A percentile compares a stretch with the other conserved stretches of the same genome.
Conservation (phyloP, 768 basidiomycete species). For the Leccinum uliginosum region DNA sequence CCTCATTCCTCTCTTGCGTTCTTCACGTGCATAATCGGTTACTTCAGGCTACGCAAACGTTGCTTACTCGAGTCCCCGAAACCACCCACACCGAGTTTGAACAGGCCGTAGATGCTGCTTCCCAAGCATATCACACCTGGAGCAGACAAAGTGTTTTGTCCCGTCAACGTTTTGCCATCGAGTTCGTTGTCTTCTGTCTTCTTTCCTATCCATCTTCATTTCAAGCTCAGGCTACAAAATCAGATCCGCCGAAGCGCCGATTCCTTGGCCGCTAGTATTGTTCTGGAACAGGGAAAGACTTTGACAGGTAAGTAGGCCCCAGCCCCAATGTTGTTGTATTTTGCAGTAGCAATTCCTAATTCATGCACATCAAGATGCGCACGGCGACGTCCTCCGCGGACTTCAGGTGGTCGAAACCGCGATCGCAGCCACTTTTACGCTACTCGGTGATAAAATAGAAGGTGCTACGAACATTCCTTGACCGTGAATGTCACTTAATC, state of each 20-base stretch:
- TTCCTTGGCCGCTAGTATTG: conserved; percentile 83
- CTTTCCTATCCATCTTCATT: conserved; percentile 2
- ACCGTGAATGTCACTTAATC: conserved; percentile 14
- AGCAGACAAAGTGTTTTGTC: conserved; percentile 78
- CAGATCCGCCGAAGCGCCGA: conserved; percentile 83
- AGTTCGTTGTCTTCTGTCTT: conserved; percentile 51
- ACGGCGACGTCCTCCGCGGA: conserved; percentile 90
- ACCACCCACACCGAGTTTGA: conserved; percentile 79
- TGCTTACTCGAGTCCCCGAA: conserved; percentile 88
- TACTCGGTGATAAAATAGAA: conserved; percentile 92
- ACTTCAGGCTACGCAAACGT: conserved; percentile 78
- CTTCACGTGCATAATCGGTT: background rate
- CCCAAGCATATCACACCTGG: conserved; percentile 86
- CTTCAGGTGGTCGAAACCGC: conserved; percentile 86
- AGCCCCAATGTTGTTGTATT: background rate
- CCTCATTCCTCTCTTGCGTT: background rate
- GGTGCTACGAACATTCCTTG: conserved; percentile 39
- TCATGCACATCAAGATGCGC: conserved; percentile 60
- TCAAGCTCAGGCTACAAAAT: conserved; percentile 67
- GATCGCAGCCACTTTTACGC: conserved; percentile 71
- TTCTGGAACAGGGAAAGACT: conserved; percentile 96
- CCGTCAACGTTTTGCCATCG: conserved; percentile 83
- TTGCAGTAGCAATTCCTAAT: background rate
- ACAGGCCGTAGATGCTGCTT: conserved; percentile 78
- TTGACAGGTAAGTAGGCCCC: conserved; percentile 53